A percentile compares a stretch with the other conserved stretches of the same genome.
Conservation (phyloP, 1,139 yeast genomes). For the Entelexis paramagnoliae region DNA sequence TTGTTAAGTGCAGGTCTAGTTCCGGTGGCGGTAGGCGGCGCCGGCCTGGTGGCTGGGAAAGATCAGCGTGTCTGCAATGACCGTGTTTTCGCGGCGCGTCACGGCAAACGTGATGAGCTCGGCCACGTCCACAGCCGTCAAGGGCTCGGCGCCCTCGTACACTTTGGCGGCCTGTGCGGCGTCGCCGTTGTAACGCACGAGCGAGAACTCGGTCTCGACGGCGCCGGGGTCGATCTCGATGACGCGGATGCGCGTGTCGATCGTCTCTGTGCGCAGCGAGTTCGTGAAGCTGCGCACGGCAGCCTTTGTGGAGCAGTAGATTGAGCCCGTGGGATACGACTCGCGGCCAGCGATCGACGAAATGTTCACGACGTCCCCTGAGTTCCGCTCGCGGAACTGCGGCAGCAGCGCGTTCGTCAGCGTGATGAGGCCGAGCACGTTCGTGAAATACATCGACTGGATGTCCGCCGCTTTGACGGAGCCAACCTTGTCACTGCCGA, state of each 20-base stretch:
- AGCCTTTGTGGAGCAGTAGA: slow-evolving; percentile 83
- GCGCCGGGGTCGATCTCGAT: slow-evolving; percentile 82
- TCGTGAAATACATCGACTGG: slow-evolving; percentile 57
- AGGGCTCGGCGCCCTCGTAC: slow-evolving; percentile 62
- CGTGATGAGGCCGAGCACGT: slow-evolving; percentile 60
- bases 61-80: slow-evolving; percentile 65
- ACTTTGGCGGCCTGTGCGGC: slow-evolving; percentile 55
- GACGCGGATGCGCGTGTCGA: slow-evolving; percentile 62
- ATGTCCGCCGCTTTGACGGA: slow-evolving; percentile 45
- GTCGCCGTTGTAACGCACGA: slow-evolving; percentile 69
- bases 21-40: slow-evolving; percentile 45
- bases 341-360: slow-evolving; percentile 88
- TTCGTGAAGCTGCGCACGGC: slow-evolving; percentile 63
- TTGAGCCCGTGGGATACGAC: slow-evolving; percentile 74
- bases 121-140: slow-evolving; percentile 69
- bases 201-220: slow-evolving; percentile 78
- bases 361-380: slow-evolving; percentile 71
- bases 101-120: slow-evolving; percentile 62
- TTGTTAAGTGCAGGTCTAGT: background rate
- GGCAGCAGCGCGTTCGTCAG: slow-evolving; percentile 58
- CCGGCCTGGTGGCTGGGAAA: slow-evolving; percentile 75
- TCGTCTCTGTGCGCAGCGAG: slow-evolving; percentile 66
- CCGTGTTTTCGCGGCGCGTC: slow-evolving; percentile 62
- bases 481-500: slow-evolving; percentile 59
- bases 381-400: slow-evolving; percentile 45